Conservation (phyloP, 768 basidiomycete genomes). For the Suillus subalutaceus region DNA sequence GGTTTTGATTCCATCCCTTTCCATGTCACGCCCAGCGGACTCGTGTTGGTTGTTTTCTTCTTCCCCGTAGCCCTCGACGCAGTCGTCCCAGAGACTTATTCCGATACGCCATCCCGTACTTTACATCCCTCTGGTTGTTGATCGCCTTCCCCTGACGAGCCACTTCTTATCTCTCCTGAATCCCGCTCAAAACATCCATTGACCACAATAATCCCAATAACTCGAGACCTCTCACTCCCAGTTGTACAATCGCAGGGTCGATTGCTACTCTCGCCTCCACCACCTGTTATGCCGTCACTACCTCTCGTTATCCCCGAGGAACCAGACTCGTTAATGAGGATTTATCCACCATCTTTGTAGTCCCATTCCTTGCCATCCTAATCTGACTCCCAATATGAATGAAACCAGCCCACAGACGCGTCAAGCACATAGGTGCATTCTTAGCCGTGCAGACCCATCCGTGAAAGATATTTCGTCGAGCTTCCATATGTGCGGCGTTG, state of each 20-base stretch:
- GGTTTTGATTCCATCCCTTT: slow-evolving; percentile 15
- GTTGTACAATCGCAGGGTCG: not conserved
- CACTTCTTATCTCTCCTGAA: slow-evolving; percentile 17
- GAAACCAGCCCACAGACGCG: too few species aligned
- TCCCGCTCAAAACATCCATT: not conserved
- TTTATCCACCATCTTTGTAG: too few species aligned
- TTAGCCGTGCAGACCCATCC: too few species aligned
- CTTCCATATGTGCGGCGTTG: too few species aligned
- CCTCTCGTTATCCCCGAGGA: slow-evolving; percentile 19
- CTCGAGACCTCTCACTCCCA: not conserved
- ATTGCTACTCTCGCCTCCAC: slow-evolving; percentile 6
- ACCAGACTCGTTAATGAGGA: slow-evolving; percentile 2
- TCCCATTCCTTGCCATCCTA: too few species aligned
- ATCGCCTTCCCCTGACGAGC: slow-evolving; percentile 28
- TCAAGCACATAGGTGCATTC: too few species aligned
- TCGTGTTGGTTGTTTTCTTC: slow-evolving; percentile 19
- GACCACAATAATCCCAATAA: not conserved
- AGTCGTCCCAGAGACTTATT: too few species aligned
- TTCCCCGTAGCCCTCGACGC: slow-evolving; percentile 5
- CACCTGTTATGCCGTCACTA: slow-evolving; percentile 10
- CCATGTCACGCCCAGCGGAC: slow-evolving; percentile 19
- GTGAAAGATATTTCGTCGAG: too few species aligned
- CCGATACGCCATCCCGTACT: slow-evolving; percentile 15
- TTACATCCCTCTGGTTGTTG: slow-evolving; percentile 8
- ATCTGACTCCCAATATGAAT: too few species aligned